phyloP scores from a whole-genome alignment of 345 rosid genomes.

The Passiflora organensis region DNA sequence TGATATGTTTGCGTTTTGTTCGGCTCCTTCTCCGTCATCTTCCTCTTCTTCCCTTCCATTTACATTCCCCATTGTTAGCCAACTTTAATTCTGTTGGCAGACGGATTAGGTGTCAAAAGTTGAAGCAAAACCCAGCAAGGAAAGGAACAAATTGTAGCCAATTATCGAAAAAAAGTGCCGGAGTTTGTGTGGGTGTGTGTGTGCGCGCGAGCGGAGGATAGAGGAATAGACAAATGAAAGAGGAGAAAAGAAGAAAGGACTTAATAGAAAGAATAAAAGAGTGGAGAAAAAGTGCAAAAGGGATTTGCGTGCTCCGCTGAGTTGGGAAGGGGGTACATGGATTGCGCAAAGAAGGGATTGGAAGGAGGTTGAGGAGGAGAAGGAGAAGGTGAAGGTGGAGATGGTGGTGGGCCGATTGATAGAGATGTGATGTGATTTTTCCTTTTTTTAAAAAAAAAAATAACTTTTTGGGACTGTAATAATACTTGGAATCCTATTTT shows the following conservation, averaged over 20 bases:
- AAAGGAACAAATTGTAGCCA: not conserved
- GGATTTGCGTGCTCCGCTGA: constrained; percentile 6
- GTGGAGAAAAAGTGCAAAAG: constrained; percentile 1
- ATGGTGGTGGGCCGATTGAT: constrained; percentile 13
- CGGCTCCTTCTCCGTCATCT: constrained; percentile 46
- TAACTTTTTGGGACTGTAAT: not conserved
- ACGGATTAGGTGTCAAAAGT: not conserved
- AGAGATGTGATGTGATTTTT: constrained; percentile 4
- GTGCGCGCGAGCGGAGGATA: not conserved
- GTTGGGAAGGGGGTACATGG: constrained; percentile 1
- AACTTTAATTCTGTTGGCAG: not conserved
- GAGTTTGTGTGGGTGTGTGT: not conserved
- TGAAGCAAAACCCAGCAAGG: constrained; percentile 3
- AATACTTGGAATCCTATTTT: no score
- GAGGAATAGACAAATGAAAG: not conserved
- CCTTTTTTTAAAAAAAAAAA: not conserved
- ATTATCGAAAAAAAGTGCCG: constrained; percentile 8
- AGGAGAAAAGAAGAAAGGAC: not conserved
- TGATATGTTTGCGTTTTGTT: constrained; percentile 44
- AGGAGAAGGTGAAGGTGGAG: constrained; percentile 1
- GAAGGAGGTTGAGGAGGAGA: not conserved
- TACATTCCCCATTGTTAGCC: constrained; percentile 73
- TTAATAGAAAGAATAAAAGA: not conserved
- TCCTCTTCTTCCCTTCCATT: constrained; percentile 88
- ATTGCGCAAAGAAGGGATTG: not conserved